Percentiles rank a stretch among this genome's conserved stretches.
Conservation (phyloP, 371 early-diverging fungal genomes). For the Rhizopus microsporus region DNA sequence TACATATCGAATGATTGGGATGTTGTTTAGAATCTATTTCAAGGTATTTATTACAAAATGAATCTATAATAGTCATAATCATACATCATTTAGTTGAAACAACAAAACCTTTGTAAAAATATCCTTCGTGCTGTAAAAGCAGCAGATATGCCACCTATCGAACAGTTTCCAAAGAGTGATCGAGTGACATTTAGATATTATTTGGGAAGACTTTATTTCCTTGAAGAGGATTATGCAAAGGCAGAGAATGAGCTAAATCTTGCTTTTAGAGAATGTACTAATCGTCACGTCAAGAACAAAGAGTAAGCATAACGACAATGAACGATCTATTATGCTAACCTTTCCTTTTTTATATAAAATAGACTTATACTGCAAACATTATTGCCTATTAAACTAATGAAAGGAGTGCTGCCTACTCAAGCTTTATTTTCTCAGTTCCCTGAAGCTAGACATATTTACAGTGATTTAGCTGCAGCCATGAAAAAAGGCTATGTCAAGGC, state of each 20-base stretch:
- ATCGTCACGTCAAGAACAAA: conserved; percentile 52
- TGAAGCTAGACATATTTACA: conserved; percentile 55
- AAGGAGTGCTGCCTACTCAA: conserved; percentile 65
- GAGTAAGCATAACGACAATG: conserved; percentile 31
- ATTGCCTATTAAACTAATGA: conserved; percentile 71
- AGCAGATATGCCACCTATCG: conserved; percentile 74
- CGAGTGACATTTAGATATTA: conserved; percentile 85
- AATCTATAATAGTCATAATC: background rate
- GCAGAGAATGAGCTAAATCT: conserved; percentile 72
- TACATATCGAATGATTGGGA: conserved; percentile 80
- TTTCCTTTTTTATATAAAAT: background rate
- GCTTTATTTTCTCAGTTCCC: conserved; percentile 61
- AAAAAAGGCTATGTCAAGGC: conserved; percentile 66
- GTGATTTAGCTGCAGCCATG: conserved; percentile 63
- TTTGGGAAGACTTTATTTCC: conserved; percentile 81
- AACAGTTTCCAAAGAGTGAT: conserved; percentile 79
- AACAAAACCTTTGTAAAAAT: conserved; percentile 82
- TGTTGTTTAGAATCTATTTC: conserved; percentile 85
- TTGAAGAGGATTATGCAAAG: conserved; percentile 75
- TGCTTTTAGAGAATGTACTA: conserved; percentile 70
- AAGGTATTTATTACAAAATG: conserved; percentile 48
- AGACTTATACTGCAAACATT: conserved; percentile 75
- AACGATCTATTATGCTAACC: background rate
- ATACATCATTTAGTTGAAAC: conserved; percentile 49
- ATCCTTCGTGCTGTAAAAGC: conserved; percentile 76